Evolutionary conservation across 2,329 filamentous ascomycete genomes (phyloP), one percentile per base, ranked within the genome.

Genomic region (Chaetothyriales sp.): DNA sequence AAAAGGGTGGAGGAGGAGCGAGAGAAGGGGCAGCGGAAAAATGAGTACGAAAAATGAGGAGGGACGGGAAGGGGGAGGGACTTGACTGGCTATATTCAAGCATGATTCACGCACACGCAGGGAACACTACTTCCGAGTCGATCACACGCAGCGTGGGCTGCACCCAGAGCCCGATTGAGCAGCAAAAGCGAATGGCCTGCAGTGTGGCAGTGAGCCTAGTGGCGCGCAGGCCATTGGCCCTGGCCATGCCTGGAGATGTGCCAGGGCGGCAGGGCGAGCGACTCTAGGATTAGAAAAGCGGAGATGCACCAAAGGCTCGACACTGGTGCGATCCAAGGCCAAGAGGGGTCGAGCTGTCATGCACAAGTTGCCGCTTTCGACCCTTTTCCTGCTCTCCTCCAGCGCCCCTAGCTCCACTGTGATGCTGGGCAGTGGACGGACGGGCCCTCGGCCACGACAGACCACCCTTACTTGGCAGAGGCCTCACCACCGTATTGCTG

Each of bases 41-140:
- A 57, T 54, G 50, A 51, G 50, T 49, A 43, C 29, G 51, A 56
- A 40, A 40, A 40, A 40, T 40, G 33, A 40, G 33, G 49, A 54
- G 51, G 51, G 54, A 55, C 51, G 56, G 50, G 46, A 29, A 45
- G 50, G 50, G 49, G 48, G 48, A 54, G 57, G 56, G 48, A 46
- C 52, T 44, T 47, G 51, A 58, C 55, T 55, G 54, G 53, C 57
- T 59, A 59, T 59, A 59, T 59, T 40, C 33, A 40, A 40, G 33
- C 33, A 40, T 40, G 33, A 40, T 40, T 40, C 33, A 40, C 33
- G 33, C 33, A 40, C 10, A 40, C 33, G 33, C 33, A 40, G 33
- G 33, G 33, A 40, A 40, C 10, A 40, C 33, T 40, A 40, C 33
- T 40, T 40, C 33, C 33, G 33, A 40, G 33, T 40, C 33, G 33